A percentile compares a stretch with the other conserved stretches of the same genome.
Evolutionary conservation across 2,329 filamentous ascomycete species (phyloP).

Genomic region (Colletotrichum sp.): DNA sequence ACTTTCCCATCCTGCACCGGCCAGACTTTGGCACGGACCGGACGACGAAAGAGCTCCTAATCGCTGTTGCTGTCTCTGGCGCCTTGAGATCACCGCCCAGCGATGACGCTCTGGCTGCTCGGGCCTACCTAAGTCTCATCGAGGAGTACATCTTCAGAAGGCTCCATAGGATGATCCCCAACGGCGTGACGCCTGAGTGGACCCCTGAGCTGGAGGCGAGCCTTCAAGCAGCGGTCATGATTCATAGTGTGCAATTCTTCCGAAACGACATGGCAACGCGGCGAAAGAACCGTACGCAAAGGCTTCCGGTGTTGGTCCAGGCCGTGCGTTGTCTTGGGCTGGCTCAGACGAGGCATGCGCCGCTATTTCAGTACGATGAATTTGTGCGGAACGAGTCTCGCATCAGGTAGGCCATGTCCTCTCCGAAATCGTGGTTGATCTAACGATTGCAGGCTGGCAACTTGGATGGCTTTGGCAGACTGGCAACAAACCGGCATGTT

Average conservation of each 20-base stretch:
- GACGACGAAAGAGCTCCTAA: constrained; percentile 17
- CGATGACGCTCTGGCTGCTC: constrained; percentile 20
- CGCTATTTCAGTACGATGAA: constrained; percentile 15
- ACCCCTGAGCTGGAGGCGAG: constrained; percentile 17
- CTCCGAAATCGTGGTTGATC: accelerated
- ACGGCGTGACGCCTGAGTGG: background rate
- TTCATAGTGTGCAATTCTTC: constrained; percentile 24
- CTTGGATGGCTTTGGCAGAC: constrained; percentile 27
- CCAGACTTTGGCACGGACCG: constrained; percentile 24
- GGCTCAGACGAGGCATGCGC: constrained; percentile 12
- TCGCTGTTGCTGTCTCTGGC: constrained; percentile 23
- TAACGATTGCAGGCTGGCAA: constrained; percentile 23
- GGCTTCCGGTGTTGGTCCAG: constrained; percentile 25
- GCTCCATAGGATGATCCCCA: constrained; percentile 1
- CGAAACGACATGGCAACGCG: constrained; percentile 17
- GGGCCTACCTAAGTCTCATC: constrained; percentile 14
- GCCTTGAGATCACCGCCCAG: constrained; percentile 21
- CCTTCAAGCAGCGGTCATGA: constrained; percentile 28
- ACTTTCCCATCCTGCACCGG: constrained; percentile 31
- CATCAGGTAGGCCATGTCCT: constrained; percentile 19
- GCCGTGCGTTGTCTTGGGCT: constrained; percentile 20
- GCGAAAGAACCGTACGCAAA: constrained; percentile 10
- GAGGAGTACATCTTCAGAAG: constrained; percentile 25
- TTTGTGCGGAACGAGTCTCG: constrained; percentile 23
- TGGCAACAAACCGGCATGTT: constrained; percentile 32